Base-by-base conservation (phyloP, 371 early-diverging fungal species). In the Mucor racemosus region DNA sequence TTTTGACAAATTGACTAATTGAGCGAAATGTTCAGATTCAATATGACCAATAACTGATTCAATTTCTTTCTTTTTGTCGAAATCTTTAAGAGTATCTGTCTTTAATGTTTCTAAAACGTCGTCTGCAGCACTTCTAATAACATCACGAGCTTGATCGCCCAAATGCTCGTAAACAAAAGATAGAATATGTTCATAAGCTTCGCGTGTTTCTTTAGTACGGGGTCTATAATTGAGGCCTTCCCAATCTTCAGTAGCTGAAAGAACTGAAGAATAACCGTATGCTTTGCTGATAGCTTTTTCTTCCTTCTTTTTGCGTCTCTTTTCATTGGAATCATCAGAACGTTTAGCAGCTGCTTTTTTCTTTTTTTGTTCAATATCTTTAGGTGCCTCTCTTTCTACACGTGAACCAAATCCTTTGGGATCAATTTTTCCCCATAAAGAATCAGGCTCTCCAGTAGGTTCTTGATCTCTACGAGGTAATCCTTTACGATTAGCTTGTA, bases 361-460 rank as follows among this genome's bases (percentile, higher is more conserved):
- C 76, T 89, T 89, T 58, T 88, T 85, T 35, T 82, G 81, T 56
- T 92, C 91, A 61, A 88, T 77, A 66, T 87, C 88, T 62, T 88
- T 88, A 41, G 88, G 81, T 44, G 82, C 75, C 55, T 90, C 90
- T 63, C 92, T 82, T 39, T 84, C 79, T 7, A 94, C 96, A 17
- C 92, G 82, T 55, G 88, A 84, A 61, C 99, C 99, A 81, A 99
- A 94, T 36, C 90, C 88, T 71, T 90, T 91, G 9, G 90, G 86
- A 75, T 94, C 87, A 17, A 98, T 91, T 48, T 88, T 86, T 35
- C 97, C 98, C 82, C 85, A 90, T 36, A 99, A 82, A 5, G 97
- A 85, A 74, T 96, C 98, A 34, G 96, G 92, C 71, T 98, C 98
- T n/a, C 97, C 98, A 26, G 94, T 92, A 26, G 97, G 97, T 73